Evolutionary conservation across 352 stramenopile genomes (phyloP), one percentile per base, ranked within the genome.

Genomic region (Globisporangium heterothallicum): DNA sequence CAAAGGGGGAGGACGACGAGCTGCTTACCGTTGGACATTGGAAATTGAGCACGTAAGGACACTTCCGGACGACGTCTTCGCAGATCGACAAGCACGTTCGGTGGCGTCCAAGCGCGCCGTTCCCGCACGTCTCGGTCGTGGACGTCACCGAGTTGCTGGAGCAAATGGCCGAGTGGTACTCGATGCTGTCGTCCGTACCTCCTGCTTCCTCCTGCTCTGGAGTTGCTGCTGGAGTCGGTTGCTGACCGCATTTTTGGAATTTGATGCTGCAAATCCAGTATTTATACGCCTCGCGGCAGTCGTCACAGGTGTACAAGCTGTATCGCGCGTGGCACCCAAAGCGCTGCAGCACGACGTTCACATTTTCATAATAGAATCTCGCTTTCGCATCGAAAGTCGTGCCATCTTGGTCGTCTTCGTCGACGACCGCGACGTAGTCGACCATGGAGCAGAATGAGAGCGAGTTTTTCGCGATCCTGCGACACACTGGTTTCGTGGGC

Each of bases 181-280:
- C 27, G 36, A 7, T 13, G 38, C 29, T 18, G 38, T 43, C 21
- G 10, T 38, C 32, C 8, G 32, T 10, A 32, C 42, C n/a, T 6
- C n/a, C 46, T 36, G 68, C 53, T 18, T 52, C 30, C 27, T 56
- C 14, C 22, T 61, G 48, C 8, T 53, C 19, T 29, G 13, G 29
- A 42, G 12, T 19, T 19, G n/a, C 27, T 21, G 5, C 4, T 19
- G 7, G 4, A 40, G 30, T 16, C n/a, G 59, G 48, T 21, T 49
- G 54, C 12, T 56, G 44, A 16, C 64, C 80, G 49, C 82, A 91
- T 27, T 81, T 75, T 35, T 89, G 82, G 56, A 93, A 90, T 50
- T 91, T 88, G 64, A 85, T 81, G 49, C 78, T 86, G 63, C 78
- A 94, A 51, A 94, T 66, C 80, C 80, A 94, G 62, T 94, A 89